Evolutionary conservation across 768 basidiomycete species (phyloP), one percentile per base, ranked within the genome.

Genomic region (Coprinellus micaceus): DNA sequence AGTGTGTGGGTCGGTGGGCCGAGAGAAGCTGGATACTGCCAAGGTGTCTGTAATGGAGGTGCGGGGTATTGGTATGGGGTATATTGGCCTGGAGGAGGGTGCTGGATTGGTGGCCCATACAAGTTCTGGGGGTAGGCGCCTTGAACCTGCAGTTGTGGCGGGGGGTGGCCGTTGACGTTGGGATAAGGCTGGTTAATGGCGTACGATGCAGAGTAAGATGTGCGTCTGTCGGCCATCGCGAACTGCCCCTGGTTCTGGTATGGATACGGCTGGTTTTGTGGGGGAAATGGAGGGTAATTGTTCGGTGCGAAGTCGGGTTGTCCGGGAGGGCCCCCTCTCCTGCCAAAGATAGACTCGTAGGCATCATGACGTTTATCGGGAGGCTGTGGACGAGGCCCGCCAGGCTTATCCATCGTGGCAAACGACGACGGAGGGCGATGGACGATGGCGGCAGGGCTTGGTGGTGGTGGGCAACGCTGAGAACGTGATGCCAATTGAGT

Each of bases 301-400:
- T 63, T 63, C 69, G 65, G 54, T 61, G 66, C 46, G 67, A 36
- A 49, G 66, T 65, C 60, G 50, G 64, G 55, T 24, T 74, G 70
- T 62, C 84, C 85, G 68, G 84, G 83, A 29, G 74, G 61, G 45
- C 77, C 72, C 50, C 82, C 82, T 51, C 89, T 87, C 24, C 91
- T 81, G 24, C 90, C 90, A 71, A 94, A 94, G 74, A 94, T 92
- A 66, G 86, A 83, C 70, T 92, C 88, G 75, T 91, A 94, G 45
- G 91, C 91, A 54, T 84, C 82, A 70, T 82, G 76, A 52, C 91
- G 86, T 67, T 91, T 90, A 73, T 90, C 88, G 70, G 72, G 87
- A 19, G 76, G 74, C 47, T 75, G 73, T 50, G 75, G 77, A 52
- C 79, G 75, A 59, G 78, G 86, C 50, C 88, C 88, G 63, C 82